Conservation (phyloP, 805 yeast genomes). For the Kockiozyma suomiensis region DNA sequence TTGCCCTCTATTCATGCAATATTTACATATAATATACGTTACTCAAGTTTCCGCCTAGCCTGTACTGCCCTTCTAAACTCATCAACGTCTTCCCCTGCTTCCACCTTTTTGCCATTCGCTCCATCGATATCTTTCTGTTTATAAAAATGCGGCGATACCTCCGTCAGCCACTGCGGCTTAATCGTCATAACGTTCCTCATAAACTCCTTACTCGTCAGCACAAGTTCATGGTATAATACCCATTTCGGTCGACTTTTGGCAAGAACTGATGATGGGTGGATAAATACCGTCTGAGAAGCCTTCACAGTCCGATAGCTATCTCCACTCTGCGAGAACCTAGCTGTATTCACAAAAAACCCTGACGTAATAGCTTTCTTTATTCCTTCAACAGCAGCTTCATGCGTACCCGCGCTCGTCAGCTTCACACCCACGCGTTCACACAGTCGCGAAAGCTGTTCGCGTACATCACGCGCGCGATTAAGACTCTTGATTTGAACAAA, state of each 20-base stretch:
- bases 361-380: slow-evolving; percentile 58
- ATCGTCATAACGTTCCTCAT: slow-evolving; percentile 88
- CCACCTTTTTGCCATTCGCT: slow-evolving; percentile 1
- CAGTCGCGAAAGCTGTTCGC: slow-evolving; percentile 65
- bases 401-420: slow-evolving; percentile 54
- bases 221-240: slow-evolving; percentile 77
- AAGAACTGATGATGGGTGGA: slow-evolving; percentile 86
- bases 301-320: slow-evolving; percentile 71
- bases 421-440: slow-evolving; percentile 53
- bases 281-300: slow-evolving; percentile 64
- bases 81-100: slow-evolving; percentile 3
- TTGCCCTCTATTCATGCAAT: too few species aligned
- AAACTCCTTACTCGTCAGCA: slow-evolving; percentile 83
- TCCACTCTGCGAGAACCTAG: slow-evolving; percentile 61
- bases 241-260: slow-evolving; percentile 68
- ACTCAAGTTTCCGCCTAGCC: slow-evolving; percentile 6
- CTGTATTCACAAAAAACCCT: slow-evolving; percentile 51
- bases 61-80: slow-evolving; percentile 9
- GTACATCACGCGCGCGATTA: slow-evolving; percentile 76
- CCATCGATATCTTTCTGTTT: slow-evolving; percentile 40
- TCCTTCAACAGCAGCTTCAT: slow-evolving; percentile 55
- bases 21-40: neutral
- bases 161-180: slow-evolving; percentile 79
- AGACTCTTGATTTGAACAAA: slow-evolving; percentile 79
- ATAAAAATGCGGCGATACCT: slow-evolving; percentile 48